A percentile compares a stretch with the other conserved stretches of the same genome.
These are phyloP conservation scores for Fusarium siculi DNA, from an alignment of 2,329 filamentous ascomycete species.

Conservation along the genomic window DNA sequence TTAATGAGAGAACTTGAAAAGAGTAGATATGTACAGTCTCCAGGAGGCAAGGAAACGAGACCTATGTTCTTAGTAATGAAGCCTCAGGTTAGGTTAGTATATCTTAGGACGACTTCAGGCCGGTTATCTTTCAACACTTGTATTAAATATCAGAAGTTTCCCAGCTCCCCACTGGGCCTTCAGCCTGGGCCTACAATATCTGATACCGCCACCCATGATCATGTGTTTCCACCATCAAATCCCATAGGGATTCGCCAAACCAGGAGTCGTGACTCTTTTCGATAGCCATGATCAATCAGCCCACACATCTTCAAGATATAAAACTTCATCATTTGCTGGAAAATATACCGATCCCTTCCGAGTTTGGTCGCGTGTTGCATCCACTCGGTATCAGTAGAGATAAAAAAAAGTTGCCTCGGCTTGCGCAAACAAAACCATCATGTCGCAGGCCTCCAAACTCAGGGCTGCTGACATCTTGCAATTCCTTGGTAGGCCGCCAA, in stretches of 20 bases:
- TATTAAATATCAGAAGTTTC: neutral
- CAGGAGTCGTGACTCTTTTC: neutral
- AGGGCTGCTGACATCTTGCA: slow-evolving; percentile 43
- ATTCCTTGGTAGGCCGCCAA: slow-evolving; percentile 48
- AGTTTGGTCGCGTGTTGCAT: too few relatives aligned
- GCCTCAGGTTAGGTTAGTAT: neutral
- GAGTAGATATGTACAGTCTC: slow-evolving; percentile 15
- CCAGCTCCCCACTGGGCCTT: neutral
- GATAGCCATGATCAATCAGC: neutral
- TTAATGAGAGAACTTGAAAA: slow-evolving; percentile 17
- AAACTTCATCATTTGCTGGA: neutral
- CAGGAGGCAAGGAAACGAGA: neutral
- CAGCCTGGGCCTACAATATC: neutral
- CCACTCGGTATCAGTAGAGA: too few relatives aligned
- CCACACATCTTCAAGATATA: neutral
- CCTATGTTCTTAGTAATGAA: neutral
- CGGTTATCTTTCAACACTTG: neutral
- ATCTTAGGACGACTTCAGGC: neutral
- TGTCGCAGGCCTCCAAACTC: neutral
- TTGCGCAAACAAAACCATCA: neutral
- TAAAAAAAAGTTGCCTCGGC: neutral
- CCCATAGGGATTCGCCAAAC: neutral
- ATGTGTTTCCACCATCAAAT: neutral
- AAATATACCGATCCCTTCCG: neutral
- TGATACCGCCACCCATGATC: neutral